A percentile compares a stretch with the other conserved stretches of the same genome.
Evolutionary conservation across 1,139 yeast species (phyloP).

Genomic region (Suhomyces wounanorum): DNA sequence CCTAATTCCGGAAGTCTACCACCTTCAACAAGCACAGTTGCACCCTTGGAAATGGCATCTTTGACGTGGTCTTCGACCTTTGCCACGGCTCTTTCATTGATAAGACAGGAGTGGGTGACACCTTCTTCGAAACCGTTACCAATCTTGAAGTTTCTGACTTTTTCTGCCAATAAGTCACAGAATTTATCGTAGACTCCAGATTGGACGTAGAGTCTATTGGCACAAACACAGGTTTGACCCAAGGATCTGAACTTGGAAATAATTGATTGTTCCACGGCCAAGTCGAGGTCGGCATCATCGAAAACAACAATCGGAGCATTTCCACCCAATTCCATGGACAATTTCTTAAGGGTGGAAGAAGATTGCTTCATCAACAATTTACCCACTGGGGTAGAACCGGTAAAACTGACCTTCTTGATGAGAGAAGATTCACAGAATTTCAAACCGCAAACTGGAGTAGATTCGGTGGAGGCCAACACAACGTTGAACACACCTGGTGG

Average conservation of each 20-base stretch:
- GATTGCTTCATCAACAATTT: slow-evolving; percentile 77
- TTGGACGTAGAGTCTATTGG: slow-evolving; percentile 73
- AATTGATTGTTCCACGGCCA: slow-evolving; percentile 63
- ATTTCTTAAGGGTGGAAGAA: slow-evolving; percentile 75
- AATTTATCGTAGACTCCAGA: slow-evolving; percentile 63
- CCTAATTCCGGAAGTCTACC: slow-evolving; percentile 67
- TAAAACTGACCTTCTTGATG: slow-evolving; percentile 79
- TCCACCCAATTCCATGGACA: slow-evolving; percentile 89
- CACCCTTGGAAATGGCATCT: slow-evolving; percentile 78
- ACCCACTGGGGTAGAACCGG: slow-evolving; percentile 89
- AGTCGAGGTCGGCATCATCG: slow-evolving; percentile 77
- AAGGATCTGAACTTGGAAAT: slow-evolving; percentile 71
- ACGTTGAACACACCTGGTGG: slow-evolving; percentile 49
- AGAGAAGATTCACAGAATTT: slow-evolving; percentile 63
- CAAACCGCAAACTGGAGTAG: slow-evolving; percentile 31
- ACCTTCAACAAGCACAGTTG: slow-evolving; percentile 66
- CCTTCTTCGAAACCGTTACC: slow-evolving; percentile 74
- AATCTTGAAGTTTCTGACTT: slow-evolving; percentile 56
- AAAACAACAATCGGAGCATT: slow-evolving; percentile 91
- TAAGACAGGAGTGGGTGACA: slow-evolving; percentile 81
- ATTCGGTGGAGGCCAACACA: slow-evolving; percentile 36
- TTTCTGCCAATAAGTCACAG: slow-evolving; percentile 48
- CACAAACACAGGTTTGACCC: slow-evolving; percentile 86
- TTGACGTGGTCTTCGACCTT: slow-evolving; percentile 72
- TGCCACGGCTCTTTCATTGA: slow-evolving; percentile 62